Base-by-base conservation (phyloP, 1,139 yeast genomes). In the Taphrina populina region DNA sequence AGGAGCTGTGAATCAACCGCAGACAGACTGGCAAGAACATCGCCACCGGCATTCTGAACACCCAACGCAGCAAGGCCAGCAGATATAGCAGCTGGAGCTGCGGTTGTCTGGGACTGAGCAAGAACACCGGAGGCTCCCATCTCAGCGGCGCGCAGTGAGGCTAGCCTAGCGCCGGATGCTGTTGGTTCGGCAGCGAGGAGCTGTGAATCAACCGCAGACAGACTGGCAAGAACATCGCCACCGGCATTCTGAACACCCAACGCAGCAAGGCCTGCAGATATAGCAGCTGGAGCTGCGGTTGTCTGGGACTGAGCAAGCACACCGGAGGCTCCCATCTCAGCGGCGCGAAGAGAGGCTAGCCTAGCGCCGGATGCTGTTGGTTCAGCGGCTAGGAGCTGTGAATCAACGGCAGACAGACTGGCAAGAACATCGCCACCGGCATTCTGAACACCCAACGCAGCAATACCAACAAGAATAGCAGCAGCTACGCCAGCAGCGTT, bases 311-410 rank as follows among this genome's bases (percentile, higher is more conserved):
- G 43, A n/a, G 43, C 43, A 3, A 37, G 43, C 27, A 37, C 29
- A 23, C 43, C 43, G n/a, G 43, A 37, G 4, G 43, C 43, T 6
- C 29, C 24, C 43, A 37, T 37, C 30, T 37, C 43, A 11, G 43
- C 43, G 7, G 29, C 43, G 2, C 29, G 43, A 2, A 37, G 7
- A 11, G 43, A 37, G 10, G 43, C 43, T 11, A 37, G 43, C 10
- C 43, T 27, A 11, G 43, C 43, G 17, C 43, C 43, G n/a, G 43
- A 21, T 4, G 43, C 43, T 6, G 43, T 37, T 8, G 43, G 13
- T 19, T 37, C 43, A 19, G 43, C 43, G 13, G 43, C 27, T 13
- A 37, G 43, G 8, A 37, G 30, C 24, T 29, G 10, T 2, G 43
- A 21, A 7, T 37, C 43, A 2, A 37, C 15, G 2, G 19, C 24